A percentile compares a stretch with the other conserved stretches of the same genome.
Conservation (phyloP, 768 basidiomycete genomes). For the Mycena olivaceomarginata region DNA sequence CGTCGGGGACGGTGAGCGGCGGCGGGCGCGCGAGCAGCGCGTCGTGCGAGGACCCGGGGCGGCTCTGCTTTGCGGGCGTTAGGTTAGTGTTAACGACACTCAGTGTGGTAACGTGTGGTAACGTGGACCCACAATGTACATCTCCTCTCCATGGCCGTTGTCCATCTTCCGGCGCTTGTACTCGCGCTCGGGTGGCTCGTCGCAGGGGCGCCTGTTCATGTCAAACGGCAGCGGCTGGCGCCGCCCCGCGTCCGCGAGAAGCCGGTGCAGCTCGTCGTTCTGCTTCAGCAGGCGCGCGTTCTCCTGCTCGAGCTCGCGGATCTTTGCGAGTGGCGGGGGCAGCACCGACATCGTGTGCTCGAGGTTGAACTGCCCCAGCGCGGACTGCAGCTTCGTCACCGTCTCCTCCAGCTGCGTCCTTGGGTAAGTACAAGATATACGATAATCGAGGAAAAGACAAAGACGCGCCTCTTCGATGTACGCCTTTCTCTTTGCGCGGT, state of each 20-base stretch:
- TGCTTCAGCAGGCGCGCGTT: constrained; percentile 82
- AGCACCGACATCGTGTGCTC: constrained; percentile 81
- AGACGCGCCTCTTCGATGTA: constrained; percentile 89
- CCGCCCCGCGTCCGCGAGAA: constrained; percentile 72
- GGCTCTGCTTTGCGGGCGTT: constrained; percentile 56
- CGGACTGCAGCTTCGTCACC: constrained; percentile 88
- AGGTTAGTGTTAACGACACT: background rate
- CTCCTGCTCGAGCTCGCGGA: constrained; percentile 90
- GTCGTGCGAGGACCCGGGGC: constrained; percentile 64
- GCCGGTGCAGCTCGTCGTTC: constrained; percentile 83
- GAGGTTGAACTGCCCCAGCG: constrained; percentile 76
- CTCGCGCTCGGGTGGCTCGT: constrained; percentile 69
- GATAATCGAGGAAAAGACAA: background rate
- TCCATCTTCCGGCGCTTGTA: constrained; percentile 76
- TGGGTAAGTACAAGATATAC: no score
- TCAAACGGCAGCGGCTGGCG: constrained; percentile 67
- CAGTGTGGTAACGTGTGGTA: background rate
- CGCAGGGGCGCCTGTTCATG: constrained; percentile 50
- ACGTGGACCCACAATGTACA: constrained; percentile 63
- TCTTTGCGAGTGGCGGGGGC: constrained; percentile 82
- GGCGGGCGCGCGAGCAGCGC: constrained; percentile 63
- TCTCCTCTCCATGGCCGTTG: constrained; percentile 61
- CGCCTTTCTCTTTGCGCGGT: constrained; percentile 93
- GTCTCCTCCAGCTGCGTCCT: constrained; percentile 83
- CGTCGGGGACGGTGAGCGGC: constrained; percentile 73